phyloP scores from a whole-genome alignment of 495 filamentous ascomycete genomes.

The Neurospora sp. region DNA sequence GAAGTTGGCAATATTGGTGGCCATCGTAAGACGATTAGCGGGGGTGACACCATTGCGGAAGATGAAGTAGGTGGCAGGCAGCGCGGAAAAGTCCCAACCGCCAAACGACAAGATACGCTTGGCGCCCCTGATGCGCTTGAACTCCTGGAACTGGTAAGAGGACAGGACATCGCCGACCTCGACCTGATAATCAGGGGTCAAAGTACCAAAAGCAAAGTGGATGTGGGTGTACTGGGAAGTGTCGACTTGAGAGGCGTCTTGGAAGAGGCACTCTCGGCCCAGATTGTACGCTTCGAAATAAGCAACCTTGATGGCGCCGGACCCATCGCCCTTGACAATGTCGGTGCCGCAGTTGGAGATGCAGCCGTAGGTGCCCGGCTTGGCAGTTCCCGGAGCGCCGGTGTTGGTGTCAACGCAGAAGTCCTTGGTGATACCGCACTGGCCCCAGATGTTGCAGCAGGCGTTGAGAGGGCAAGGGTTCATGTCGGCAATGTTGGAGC shows the following conservation, averaged over 20 bases:
- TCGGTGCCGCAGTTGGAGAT: slow-evolving; percentile 36
- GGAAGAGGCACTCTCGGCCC: slow-evolving; percentile 17
- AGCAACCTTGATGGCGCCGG: slow-evolving; percentile 11
- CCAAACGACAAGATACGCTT: slow-evolving; percentile 25
- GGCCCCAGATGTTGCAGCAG: slow-evolving; percentile 23
- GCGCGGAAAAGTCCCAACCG: slow-evolving; percentile 20
- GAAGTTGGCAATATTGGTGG: slow-evolving; percentile 16
- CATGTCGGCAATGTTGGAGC: slow-evolving; percentile 1
- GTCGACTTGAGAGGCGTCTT: slow-evolving; percentile 9
- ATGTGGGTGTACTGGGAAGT: slow-evolving; percentile 16
- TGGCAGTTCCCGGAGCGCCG: slow-evolving; percentile 26
- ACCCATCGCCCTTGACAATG: slow-evolving; percentile 6
- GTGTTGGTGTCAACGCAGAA: slow-evolving; percentile 31
- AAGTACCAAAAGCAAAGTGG: slow-evolving; percentile 17
- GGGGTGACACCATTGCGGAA: slow-evolving; percentile 12
- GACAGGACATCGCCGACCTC: slow-evolving; percentile 6
- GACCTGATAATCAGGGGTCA: slow-evolving; percentile 10
- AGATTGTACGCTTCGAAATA: slow-evolving; percentile 25
- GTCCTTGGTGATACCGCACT: slow-evolving; percentile 35
- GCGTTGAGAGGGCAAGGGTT: slow-evolving; percentile 7
- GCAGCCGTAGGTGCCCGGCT: slow-evolving; percentile 28
- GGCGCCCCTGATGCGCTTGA: slow-evolving; percentile 11
- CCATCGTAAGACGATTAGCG: slow-evolving; percentile 10
- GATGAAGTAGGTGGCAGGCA: slow-evolving; percentile 14
- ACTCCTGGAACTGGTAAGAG: slow-evolving; percentile 13